Percentiles rank a stretch among this genome's conserved stretches.
Evolutionary conservation across 2,329 filamentous ascomycete species (phyloP).

Genomic region (Botrytis squamosa): DNA sequence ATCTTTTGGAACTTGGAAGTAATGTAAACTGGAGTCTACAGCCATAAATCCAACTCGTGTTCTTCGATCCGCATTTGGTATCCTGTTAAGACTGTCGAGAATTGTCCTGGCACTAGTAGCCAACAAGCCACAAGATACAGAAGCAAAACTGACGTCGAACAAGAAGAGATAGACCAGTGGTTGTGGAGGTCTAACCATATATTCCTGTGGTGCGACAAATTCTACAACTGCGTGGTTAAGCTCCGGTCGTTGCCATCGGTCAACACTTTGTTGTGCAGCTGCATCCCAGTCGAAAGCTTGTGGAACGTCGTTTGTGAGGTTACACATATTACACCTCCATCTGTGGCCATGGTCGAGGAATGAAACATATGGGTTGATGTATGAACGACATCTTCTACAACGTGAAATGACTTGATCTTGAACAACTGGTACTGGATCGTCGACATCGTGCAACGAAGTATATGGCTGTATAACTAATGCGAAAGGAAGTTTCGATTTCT

Average conservation of each 20-base stretch:
- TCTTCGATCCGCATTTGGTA: constrained; percentile 94
- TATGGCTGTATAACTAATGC: constrained; percentile 96
- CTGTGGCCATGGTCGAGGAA: constrained; percentile 96
- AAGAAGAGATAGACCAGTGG: constrained; percentile 94
- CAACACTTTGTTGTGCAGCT: constrained; percentile 82
- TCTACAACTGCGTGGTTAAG: constrained; percentile 96
- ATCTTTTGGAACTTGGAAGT: constrained; percentile 92
- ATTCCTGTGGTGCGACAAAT: constrained; percentile 96
- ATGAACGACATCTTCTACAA: constrained; percentile 91
- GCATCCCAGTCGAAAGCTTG: constrained; percentile 99
- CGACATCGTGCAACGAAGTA: constrained; percentile 84
- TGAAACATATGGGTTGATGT: constrained; percentile 96
- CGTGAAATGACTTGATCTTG: constrained; percentile 97
- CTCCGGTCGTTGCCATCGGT: constrained; percentile 88
- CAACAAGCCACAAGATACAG: constrained; percentile 85
- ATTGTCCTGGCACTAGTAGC: constrained; percentile 93
- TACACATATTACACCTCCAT: constrained; percentile 99
- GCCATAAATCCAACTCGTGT: constrained; percentile 94
- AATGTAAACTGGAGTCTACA: constrained; percentile 91
- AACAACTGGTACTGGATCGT: constrained; percentile 87
- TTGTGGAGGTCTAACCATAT: constrained; percentile 97
- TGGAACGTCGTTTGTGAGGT: constrained; percentile 97
- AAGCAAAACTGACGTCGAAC: constrained; percentile 88
- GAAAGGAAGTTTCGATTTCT: constrained; percentile 95
- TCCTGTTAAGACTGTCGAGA: constrained; percentile 88